A percentile compares a stretch with the other conserved stretches of the same genome.
phyloP scores from a whole-genome alignment of 164 flowering plant species.

The Vitis amurensis region DNA sequence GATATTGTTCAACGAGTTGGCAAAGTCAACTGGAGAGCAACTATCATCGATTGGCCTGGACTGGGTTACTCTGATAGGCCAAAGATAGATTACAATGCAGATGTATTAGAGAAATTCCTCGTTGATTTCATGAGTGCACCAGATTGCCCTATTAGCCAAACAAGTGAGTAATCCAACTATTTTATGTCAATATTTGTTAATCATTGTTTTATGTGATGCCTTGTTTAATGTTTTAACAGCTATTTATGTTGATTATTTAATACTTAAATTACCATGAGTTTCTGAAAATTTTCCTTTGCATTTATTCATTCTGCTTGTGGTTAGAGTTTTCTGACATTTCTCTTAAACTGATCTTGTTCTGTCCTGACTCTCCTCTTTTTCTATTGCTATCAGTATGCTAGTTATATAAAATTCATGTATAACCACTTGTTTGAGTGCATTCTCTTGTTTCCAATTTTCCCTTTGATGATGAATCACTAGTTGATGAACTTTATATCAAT shows the following conservation, averaged over 20 bases:
- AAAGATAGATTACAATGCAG: constrained; percentile 79
- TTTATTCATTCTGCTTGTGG: not conserved
- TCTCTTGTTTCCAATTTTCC: not conserved
- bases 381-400: not conserved
- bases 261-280: not conserved
- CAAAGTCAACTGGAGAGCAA: constrained; percentile 58
- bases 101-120: constrained; percentile 88
- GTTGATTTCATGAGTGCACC: constrained; percentile 73
- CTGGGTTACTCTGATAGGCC: constrained; percentile 87
- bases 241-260: not conserved
- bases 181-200: not conserved
- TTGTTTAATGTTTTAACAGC: not conserved
- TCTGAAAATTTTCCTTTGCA: not conserved
- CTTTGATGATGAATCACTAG: not conserved
- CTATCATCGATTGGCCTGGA: constrained; percentile 97
- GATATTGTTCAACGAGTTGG: constrained; percentile 63
- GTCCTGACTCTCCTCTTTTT: not conserved
- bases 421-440: not conserved
- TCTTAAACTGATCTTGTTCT: not conserved
- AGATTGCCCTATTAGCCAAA: constrained; percentile 54
- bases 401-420: not conserved
- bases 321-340: not conserved
- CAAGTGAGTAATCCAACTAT: constrained; percentile 36
- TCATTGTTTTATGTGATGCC: not conserved
- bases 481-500: not conserved